These are phyloP conservation scores for Thermothielavioides terrestris DNA, from an alignment of 495 filamentous ascomycete genomes.

Conservation along the genomic window DNA sequence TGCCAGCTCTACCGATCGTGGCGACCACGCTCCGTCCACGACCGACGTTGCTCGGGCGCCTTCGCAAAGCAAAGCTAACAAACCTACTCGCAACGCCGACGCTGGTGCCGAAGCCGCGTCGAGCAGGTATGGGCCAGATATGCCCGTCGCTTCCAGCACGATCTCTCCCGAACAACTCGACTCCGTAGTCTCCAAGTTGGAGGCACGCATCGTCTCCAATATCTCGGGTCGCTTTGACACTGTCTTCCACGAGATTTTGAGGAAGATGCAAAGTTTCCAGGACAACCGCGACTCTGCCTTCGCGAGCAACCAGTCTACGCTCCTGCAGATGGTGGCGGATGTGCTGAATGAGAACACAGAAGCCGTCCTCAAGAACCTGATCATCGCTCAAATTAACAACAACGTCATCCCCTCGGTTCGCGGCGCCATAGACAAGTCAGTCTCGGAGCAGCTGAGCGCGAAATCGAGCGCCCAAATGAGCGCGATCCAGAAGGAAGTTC, in stretches of 20 bases:
- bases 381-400: constrained; percentile 56
- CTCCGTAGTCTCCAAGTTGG: constrained; percentile 35
- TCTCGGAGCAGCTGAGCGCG: constrained; percentile 36
- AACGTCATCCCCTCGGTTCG: constrained; percentile 51
- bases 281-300: constrained; percentile 25
- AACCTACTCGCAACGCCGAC: constrained; percentile 20
- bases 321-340: constrained; percentile 78
- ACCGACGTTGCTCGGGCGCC: constrained; percentile 15
- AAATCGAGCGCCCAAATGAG: constrained; percentile 41
- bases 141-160: constrained; percentile 8
- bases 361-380: constrained; percentile 61
- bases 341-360: constrained; percentile 89
- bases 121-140: constrained; percentile 10
- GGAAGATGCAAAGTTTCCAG: constrained; percentile 28
- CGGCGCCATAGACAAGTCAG: constrained; percentile 34
- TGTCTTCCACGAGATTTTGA: constrained; percentile 36
- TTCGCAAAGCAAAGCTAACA: constrained; percentile 23
- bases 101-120: constrained; percentile 8
- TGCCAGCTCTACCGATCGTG: constrained; percentile 10
- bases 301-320: constrained; percentile 32
- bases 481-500: constrained; percentile 55
- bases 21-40: constrained; percentile 11
- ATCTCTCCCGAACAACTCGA: constrained; percentile 39
- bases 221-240: constrained; percentile 35
- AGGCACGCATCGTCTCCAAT: constrained; percentile 36